Evolutionary conservation across 83 land plant genomes (phyloP).

Genomic region (Picea abies): DNA sequence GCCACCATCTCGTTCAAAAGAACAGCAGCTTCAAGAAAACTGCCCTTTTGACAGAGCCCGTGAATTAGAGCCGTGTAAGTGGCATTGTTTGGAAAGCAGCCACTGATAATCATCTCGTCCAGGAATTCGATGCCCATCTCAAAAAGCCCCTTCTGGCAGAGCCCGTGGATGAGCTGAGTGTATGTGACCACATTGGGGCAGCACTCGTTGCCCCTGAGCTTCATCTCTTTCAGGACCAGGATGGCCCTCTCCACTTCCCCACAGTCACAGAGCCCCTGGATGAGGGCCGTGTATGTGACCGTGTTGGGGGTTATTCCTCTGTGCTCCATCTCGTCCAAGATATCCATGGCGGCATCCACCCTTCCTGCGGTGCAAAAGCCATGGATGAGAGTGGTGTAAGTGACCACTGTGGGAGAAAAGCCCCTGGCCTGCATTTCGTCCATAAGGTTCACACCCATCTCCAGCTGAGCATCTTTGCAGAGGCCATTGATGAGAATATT

Average conservation of each 20-base stretch:
- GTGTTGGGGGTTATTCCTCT: slow-evolving; percentile 45
- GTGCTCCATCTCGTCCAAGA: slow-evolving; percentile 44
- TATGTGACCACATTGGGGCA: slow-evolving; percentile 51
- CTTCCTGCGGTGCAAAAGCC: slow-evolving; percentile 56
- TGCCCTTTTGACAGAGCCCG: slow-evolving; percentile 45
- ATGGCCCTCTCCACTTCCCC: slow-evolving; percentile 42
- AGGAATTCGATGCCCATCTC: slow-evolving; percentile 34
- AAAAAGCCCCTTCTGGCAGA: slow-evolving; percentile 39
- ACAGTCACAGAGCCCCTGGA: slow-evolving; percentile 61
- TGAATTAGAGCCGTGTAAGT: slow-evolving; percentile 61
- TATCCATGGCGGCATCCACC: slow-evolving; percentile 44
- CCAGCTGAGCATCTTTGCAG: slow-evolving; percentile 36
- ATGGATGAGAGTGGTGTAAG: slow-evolving; percentile 62
- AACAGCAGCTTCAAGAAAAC: slow-evolving; percentile 33
- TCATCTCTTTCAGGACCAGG: slow-evolving; percentile 60
- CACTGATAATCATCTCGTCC: slow-evolving; percentile 41
- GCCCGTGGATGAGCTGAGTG: slow-evolving; percentile 64
- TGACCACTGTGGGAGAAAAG: slow-evolving; percentile 51
- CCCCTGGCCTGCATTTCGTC: slow-evolving; percentile 32
- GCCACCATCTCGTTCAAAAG: slow-evolving; percentile 60
- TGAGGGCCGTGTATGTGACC: slow-evolving; percentile 52
- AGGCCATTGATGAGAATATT: slow-evolving; percentile 61
- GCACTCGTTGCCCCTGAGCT: slow-evolving; percentile 44
- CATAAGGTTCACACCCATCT: slow-evolving; percentile 44
- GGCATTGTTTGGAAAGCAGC: slow-evolving; percentile 43